Percentiles rank a stretch among this genome's conserved stretches.
Evolutionary conservation across 2,329 filamentous ascomycete species (phyloP).

Genomic region (Ceratocystis diversiconidia): DNA sequence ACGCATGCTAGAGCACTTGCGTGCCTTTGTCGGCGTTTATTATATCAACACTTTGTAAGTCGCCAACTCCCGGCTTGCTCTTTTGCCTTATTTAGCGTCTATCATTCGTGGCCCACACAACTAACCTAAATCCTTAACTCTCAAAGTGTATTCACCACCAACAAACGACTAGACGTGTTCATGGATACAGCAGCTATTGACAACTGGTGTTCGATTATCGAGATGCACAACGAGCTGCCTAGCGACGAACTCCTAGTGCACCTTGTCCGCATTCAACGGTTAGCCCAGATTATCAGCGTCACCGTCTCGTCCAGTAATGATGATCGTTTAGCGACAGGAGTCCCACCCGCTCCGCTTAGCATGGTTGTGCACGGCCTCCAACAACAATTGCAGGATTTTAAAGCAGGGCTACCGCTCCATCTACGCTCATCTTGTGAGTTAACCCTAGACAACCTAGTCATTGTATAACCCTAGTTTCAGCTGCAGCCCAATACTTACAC

Average conservation of each 20-base stretch:
- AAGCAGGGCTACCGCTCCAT: conserved; percentile 26
- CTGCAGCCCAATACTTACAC: not conserved
- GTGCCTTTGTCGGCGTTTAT: conserved; percentile 36
- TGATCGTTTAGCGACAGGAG: conserved; percentile 12
- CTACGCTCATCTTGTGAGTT: conserved; percentile 27
- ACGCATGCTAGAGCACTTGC: conserved; percentile 30
- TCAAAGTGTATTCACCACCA: conserved; percentile 30
- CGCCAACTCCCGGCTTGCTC: not conserved
- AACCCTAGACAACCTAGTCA: not conserved
- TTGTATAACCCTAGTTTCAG: not conserved
- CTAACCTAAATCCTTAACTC: not conserved
- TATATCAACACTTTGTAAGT: conserved; percentile 37
- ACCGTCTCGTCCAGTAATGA: conserved; percentile 26
- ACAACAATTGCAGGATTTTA: conserved; percentile 31
- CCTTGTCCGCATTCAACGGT: conserved; percentile 34
- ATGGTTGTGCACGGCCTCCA: conserved; percentile 32
- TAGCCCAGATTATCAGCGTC: conserved; percentile 34
- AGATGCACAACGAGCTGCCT: conserved; percentile 29
- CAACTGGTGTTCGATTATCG: conserved; percentile 30
- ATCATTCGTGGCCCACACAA: too few species aligned
- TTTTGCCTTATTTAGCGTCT: not conserved
- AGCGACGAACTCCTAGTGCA: conserved; percentile 33
- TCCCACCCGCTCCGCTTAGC: conserved; percentile 25
- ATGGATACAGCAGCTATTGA: conserved; percentile 34
- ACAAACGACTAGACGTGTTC: conserved; percentile 35